Conservation (phyloP, 306 rosid genomes). For the Chamaecrista fasciculata region DNA sequence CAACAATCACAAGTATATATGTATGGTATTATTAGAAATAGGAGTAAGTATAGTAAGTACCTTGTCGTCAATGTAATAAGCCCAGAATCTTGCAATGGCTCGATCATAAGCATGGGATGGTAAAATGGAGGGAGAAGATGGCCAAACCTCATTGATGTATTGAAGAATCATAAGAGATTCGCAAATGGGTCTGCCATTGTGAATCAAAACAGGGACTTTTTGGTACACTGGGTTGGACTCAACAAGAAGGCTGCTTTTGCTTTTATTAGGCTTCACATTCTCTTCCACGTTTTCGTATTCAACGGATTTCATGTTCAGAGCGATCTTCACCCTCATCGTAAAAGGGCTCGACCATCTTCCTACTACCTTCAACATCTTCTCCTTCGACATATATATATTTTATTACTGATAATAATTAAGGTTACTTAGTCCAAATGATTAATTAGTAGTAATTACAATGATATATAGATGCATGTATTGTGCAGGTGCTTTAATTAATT, state of each 20-base stretch:
- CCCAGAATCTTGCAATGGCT: slow-evolving; percentile 54
- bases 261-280: slow-evolving; percentile 22
- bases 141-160: slow-evolving; percentile 56
- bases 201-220: slow-evolving; percentile 65
- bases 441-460: no score
- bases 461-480: no score
- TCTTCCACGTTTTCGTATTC: slow-evolving; percentile 43
- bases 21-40: no score
- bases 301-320: slow-evolving; percentile 51
- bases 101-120: slow-evolving; percentile 53
- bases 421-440: no score
- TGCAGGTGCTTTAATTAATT: no score
- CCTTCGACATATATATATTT: no score
- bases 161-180: slow-evolving; percentile 61
- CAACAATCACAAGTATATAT: no score
- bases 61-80: slow-evolving; percentile 48
- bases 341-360: slow-evolving; percentile 44
- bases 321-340: slow-evolving; percentile 37
- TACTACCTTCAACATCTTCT: slow-evolving; percentile 40
- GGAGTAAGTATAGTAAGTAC: no score
- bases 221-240: slow-evolving; percentile 55
- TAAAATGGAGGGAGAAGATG: slow-evolving; percentile 44
- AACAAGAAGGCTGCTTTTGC: slow-evolving; percentile 56
- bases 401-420: no score
- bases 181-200: slow-evolving; percentile 38